Evolutionary conservation across 139 green algal genomes (phyloP).

Genomic region (Micractinium conductrix): DNA sequence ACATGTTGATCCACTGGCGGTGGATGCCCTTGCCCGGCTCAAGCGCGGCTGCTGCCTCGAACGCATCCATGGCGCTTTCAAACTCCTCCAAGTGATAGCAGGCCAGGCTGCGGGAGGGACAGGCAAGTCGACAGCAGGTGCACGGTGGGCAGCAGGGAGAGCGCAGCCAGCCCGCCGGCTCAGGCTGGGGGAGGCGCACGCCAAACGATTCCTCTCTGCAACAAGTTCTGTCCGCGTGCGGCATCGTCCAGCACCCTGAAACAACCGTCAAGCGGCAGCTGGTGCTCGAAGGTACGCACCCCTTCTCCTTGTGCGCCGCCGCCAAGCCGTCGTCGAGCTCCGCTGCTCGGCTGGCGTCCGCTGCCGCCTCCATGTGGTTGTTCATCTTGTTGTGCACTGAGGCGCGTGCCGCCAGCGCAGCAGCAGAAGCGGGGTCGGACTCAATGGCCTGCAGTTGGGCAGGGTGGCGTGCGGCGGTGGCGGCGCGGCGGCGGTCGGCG

Average conservation of each 20-base stretch:
- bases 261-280: too few species aligned
- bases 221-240: too few species aligned
- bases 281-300: too few species aligned
- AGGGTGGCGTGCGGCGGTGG: not conserved
- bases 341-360: slow-evolving; percentile 76
- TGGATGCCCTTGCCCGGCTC: slow-evolving; percentile 73
- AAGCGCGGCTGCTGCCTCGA: slow-evolving; percentile 64
- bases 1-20: slow-evolving; percentile 65
- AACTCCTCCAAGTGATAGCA: slow-evolving; percentile 84
- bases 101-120: not conserved
- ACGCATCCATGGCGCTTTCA: slow-evolving; percentile 81
- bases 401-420: slow-evolving; percentile 42
- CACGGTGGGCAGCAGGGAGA: not conserved
- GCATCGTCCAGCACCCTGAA: too few species aligned
- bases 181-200: too few species aligned
- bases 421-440: not conserved
- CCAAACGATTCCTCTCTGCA: too few species aligned
- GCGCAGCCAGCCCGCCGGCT: too few species aligned
- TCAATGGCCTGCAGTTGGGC: not conserved
- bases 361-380: slow-evolving; percentile 71
- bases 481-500: too few species aligned
- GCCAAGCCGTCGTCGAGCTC: slow-evolving; percentile 64
- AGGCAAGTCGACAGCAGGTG: not conserved
- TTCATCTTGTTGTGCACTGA: slow-evolving; percentile 72
- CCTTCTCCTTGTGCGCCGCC: slow-evolving; percentile 65